Conservation (phyloP, 2,329 filamentous ascomycete genomes). For the Aureobasidium melanogenum region DNA sequence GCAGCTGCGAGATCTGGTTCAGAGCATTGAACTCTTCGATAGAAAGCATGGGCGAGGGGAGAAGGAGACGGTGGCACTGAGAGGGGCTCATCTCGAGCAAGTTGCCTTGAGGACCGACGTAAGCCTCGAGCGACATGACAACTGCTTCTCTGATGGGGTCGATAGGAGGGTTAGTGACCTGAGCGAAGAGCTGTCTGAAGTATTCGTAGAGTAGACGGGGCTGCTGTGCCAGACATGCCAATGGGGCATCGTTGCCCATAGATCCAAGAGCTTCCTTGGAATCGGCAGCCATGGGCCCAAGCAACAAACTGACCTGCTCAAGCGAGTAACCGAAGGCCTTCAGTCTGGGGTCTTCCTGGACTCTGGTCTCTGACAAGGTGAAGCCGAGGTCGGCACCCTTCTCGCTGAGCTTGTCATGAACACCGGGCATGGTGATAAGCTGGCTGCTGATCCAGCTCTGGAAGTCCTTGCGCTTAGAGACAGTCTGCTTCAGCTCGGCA, state of each 20-base stretch:
- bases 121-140: slow-evolving; percentile 96
- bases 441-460: slow-evolving; percentile 78
- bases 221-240: slow-evolving; percentile 83
- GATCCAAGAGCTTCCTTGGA: slow-evolving; percentile 95
- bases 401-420: slow-evolving; percentile 54
- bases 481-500: slow-evolving; percentile 78
- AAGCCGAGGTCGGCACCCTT: slow-evolving; percentile 56
- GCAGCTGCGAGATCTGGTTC: slow-evolving; percentile 62
- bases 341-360: slow-evolving; percentile 78
- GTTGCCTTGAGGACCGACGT: slow-evolving; percentile 92
- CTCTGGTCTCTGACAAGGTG: slow-evolving; percentile 56
- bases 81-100: slow-evolving; percentile 85
- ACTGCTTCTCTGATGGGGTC: slow-evolving; percentile 95
- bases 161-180: slow-evolving; percentile 96
- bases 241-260: slow-evolving; percentile 93
- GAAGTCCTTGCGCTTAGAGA: slow-evolving; percentile 83
- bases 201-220: slow-evolving; percentile 89
- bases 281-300: slow-evolving; percentile 93
- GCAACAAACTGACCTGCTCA: slow-evolving; percentile 84
- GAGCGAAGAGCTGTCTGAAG: slow-evolving; percentile 94
- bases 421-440: slow-evolving; percentile 69
- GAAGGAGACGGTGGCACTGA: slow-evolving; percentile 75
- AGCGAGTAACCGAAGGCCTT: slow-evolving; percentile 90
- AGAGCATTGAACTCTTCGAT: slow-evolving; percentile 86
- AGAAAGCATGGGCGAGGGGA: slow-evolving; percentile 82